Base-by-base conservation (phyloP, 441 rosid species). In the Cnidoscolus chayamansa region DNA sequence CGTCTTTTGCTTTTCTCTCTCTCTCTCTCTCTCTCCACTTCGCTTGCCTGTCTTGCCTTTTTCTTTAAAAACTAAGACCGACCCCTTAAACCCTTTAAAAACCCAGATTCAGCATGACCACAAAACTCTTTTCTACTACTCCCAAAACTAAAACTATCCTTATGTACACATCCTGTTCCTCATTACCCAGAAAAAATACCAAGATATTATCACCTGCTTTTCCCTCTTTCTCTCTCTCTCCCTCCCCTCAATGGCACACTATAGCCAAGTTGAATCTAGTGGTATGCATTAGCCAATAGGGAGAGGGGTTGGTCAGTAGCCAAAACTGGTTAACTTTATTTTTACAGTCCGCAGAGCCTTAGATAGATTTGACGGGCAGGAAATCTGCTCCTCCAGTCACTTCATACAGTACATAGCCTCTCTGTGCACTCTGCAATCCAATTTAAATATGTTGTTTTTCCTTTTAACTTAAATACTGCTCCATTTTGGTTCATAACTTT, bases 301-400 rank as follows among this genome's bases (percentile, higher is more conserved):
- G 65, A 3, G 53, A 32, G 63, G 50, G 63, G 2, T 1, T 51
- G 67, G 74, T 60, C 50, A 68, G 51, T 53, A 48, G 72, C 63
- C 78, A 75, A 70, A 80, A 57, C 49, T 54, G 70, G 79, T 25
- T 76, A 68, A 77, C 80, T 67, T 76, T 76, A 67, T 76, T 62
- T 80, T 79, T 69, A 75, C 80, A 72, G 82, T 70, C 73, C 68
- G 65, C 70, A 72, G 79, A 19, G 74, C 49, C 60, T 47, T 32
- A 65, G 89, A 84, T 80, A 80, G 89, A 86, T 85, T 74, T 80
- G 91, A 84, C 82, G 76, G 81, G 83, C 72, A 72, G 76, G 78
- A 81, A 79, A 70, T 74, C 82, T 80, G 82, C 70, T 77, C 85
- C 73, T 80, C 79, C 87, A 76, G 88, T 88, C 89, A 83, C 83